Percentiles rank a stretch among this genome's conserved stretches.
phyloP scores from a whole-genome alignment of 2,329 filamentous ascomycete species.

The Colletotrichum sp. region DNA sequence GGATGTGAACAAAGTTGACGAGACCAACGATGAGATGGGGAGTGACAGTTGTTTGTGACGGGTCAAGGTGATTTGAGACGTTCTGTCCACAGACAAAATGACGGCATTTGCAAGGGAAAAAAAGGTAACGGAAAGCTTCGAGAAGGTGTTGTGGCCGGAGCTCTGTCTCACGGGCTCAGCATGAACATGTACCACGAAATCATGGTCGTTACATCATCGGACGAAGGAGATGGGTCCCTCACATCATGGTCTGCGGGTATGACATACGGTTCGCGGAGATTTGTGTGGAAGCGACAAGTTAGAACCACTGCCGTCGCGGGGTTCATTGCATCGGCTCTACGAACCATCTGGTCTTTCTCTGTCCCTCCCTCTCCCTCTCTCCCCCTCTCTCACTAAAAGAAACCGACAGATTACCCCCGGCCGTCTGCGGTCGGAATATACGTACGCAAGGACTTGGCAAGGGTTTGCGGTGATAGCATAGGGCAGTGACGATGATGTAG shows the following conservation, averaged over 20 bases:
- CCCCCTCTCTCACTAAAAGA: neutral
- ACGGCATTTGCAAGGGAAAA: neutral
- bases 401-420: neutral
- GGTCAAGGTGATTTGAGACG: neutral
- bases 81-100: neutral
- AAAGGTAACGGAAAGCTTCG: neutral
- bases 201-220: neutral
- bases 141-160: neutral
- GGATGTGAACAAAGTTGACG: neutral
- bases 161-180: neutral
- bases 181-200: neutral
- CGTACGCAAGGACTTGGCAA: neutral
- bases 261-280: neutral
- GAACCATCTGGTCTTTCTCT: neutral
- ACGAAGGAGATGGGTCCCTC: neutral
- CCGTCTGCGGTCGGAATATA: neutral
- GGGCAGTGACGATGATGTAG: neutral
- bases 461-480: neutral
- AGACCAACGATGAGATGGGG: neutral
- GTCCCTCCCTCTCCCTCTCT: neutral
- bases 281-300: neutral
- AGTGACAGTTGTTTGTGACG: neutral
- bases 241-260: neutral
- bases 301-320: neutral
- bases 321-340: neutral